Evolutionary conservation across 192 early-diverging fungal genomes (phyloP), one percentile per base, ranked within the genome.

Genomic region (Gorgonomyces haynaldii): DNA sequence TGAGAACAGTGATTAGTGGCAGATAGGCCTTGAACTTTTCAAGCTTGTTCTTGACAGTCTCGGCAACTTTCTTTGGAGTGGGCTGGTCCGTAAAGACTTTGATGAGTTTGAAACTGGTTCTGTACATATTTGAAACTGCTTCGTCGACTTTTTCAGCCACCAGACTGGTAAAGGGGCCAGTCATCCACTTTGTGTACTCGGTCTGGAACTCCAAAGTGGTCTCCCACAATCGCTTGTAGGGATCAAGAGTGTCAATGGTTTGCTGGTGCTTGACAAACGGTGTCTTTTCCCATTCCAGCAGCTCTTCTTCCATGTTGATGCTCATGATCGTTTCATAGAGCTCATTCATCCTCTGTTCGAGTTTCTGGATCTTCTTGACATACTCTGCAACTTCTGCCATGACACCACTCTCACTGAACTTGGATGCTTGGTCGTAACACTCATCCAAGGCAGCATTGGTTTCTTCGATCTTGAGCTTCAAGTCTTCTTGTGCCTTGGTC

Each of bases 161-260:
- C 5, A 80, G 47, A 15, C 73, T 66, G 23, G 52, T 49, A 55
- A 80, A 80, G 0, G 72, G 56, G 2, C 69, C 70, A 37, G 57
- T 70, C 67, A 74, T 74, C 78, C 78, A 80, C 44, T 53, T 58
- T 26, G 56, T 42, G 45, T 78, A 62, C 37, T 78, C 72, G 12
- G 66, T 65, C 42, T 78, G 75, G 56, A 74, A 74, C 9, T 32
- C 42, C 1, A 62, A 50, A 4, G 75, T 55, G 3, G 75, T 78
- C 46, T 76, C 75, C 75, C 75, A 78, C 12, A 78, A 50, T 46
- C 74, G 71, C 39, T 73, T 71, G 53, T 70, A 78, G 10, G 75
- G 75, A 36, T 70, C 73, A 12, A 78, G 56, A 13, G 61, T 37
- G 19, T 78, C 75, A 7, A 67, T 37, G 6, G 70, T 72, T 51